A percentile compares a stretch with the other conserved stretches of the same genome.
phyloP scores from a whole-genome alignment of 2,329 filamentous ascomycete genomes.

The Pleurostoma richardsiae region DNA sequence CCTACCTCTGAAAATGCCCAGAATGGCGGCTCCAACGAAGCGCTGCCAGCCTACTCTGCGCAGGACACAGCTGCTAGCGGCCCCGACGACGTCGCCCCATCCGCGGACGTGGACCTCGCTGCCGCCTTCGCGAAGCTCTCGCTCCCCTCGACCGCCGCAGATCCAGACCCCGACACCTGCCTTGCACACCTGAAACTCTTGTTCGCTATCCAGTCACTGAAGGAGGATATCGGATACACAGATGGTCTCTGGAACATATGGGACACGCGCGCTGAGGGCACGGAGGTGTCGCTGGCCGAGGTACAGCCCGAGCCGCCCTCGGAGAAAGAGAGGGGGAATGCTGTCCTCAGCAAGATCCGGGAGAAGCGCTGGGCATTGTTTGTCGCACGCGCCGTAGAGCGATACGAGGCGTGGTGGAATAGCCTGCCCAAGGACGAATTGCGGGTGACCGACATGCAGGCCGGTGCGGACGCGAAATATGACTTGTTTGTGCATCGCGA shows the following conservation, averaged over 20 bases:
- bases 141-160: slow-evolving; percentile 19
- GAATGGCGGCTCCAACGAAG: not conserved
- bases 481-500: slow-evolving; percentile 23
- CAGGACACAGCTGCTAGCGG: not conserved
- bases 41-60: not conserved
- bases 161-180: slow-evolving; percentile 50
- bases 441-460: slow-evolving; percentile 28
- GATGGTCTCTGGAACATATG: slow-evolving; percentile 64
- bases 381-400: slow-evolving; percentile 60
- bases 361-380: slow-evolving; percentile 74
- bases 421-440: slow-evolving; percentile 24
- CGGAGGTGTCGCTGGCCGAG: slow-evolving; percentile 1
- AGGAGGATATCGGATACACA: slow-evolving; percentile 59
- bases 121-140: slow-evolving; percentile 30
- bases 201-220: slow-evolving; percentile 60
- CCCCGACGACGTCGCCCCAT: not conserved
- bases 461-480: slow-evolving; percentile 17
- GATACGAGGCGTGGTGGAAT: slow-evolving; percentile 65
- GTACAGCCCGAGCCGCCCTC: slow-evolving; percentile 3
- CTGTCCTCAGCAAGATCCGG: slow-evolving; percentile 47
- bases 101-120: slow-evolving; percentile 31
- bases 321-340: slow-evolving; percentile 25
- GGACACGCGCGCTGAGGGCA: slow-evolving; percentile 34
- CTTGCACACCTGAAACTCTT: slow-evolving; percentile 72
- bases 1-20: not conserved